These are phyloP conservation scores for Monosporozyma aerobia DNA, from an alignment of 805 yeast species.

Conservation along the genomic window DNA sequence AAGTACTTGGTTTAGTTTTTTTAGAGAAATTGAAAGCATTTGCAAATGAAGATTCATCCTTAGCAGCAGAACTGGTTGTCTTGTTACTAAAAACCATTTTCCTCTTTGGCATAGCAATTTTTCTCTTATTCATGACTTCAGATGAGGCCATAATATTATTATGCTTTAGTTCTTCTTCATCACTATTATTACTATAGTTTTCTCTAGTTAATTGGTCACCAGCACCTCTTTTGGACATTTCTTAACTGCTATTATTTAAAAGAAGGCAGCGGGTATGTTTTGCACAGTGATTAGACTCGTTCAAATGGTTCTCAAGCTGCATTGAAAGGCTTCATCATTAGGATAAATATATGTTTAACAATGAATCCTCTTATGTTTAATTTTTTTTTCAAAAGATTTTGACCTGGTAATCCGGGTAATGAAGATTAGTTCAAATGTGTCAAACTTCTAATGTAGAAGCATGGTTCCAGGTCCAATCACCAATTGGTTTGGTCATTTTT, in stretches of 20 bases:
- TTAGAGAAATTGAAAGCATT: conserved; percentile 13
- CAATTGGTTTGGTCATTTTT: too few species aligned
- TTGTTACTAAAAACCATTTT: conserved; percentile 24
- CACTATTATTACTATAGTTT: conserved; percentile 26
- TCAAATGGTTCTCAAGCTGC: too few species aligned
- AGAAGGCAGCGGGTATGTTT: background rate
- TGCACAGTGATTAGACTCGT: background rate
- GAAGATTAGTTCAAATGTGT: too few species aligned
- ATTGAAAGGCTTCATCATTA: too few species aligned
- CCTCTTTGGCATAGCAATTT: conserved; percentile 51
- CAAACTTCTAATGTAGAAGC: too few species aligned
- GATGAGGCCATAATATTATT: conserved; percentile 49
- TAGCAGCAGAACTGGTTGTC: background rate
- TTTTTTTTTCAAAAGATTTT: too few species aligned
- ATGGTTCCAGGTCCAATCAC: too few species aligned
- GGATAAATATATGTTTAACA: too few species aligned
- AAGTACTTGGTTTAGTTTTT: background rate
- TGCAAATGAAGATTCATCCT: conserved; percentile 11
- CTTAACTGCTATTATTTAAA: background rate
- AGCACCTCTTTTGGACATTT: conserved; percentile 63
- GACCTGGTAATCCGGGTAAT: too few species aligned
- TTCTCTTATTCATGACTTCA: conserved; percentile 56
- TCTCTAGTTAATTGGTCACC: conserved; percentile 56
- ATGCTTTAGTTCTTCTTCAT: conserved; percentile 34
- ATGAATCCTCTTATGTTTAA: too few species aligned